phyloP scores from a whole-genome alignment of 768 basidiomycete species.

The Multifurca ochricompacta region DNA sequence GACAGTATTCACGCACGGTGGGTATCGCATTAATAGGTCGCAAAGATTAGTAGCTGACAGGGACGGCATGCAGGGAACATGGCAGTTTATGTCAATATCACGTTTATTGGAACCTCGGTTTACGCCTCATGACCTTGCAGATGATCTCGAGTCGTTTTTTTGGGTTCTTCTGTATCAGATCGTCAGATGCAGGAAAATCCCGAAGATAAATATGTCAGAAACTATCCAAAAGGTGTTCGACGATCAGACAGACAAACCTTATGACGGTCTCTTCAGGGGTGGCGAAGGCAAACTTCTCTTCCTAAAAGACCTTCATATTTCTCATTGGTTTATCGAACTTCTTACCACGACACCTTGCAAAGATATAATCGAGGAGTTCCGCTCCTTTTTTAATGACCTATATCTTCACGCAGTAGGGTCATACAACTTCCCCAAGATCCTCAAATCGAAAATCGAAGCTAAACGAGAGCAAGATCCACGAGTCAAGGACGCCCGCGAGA shows the following conservation, averaged over 20 bases:
- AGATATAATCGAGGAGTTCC: not conserved
- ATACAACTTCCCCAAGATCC: no score
- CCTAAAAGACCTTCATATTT: not conserved
- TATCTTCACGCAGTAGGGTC: not conserved
- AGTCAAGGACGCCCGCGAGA: not conserved
- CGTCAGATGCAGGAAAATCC: not conserved
- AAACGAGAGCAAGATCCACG: not conserved
- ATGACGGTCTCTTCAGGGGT: not conserved
- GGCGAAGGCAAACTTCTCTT: not conserved
- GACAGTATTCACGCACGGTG: not conserved
- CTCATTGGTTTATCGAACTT: no score
- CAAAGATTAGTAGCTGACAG: no score
- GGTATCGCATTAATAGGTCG: not conserved
- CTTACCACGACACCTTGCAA: not conserved
- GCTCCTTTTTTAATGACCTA: not conserved
- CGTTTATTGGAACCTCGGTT: not conserved
- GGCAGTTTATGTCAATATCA: constrained; percentile 16
- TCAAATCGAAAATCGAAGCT: not conserved
- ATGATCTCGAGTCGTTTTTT: constrained; percentile 20
- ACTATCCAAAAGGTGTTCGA: not conserved
- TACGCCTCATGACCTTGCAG: constrained; percentile 2
- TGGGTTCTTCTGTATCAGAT: constrained; percentile 9
- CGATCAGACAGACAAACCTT: not conserved
- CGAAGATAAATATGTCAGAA: not conserved
- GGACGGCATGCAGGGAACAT: constrained; percentile 13